Conservation (phyloP, 345 rosid genomes). For the Hibiscus mutabilis region DNA sequence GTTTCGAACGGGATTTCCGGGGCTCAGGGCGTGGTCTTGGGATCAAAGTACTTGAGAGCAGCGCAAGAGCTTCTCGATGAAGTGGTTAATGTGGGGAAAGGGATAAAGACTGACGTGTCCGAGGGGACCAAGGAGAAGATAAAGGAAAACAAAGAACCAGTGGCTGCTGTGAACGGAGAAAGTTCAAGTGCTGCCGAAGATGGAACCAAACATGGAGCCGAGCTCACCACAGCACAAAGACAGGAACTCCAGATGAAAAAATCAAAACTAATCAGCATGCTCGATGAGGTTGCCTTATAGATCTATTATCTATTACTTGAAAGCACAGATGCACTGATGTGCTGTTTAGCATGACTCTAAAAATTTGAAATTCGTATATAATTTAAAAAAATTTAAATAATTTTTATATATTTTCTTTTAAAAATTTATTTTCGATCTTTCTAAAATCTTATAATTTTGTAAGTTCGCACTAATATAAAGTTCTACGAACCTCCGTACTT, state of each 20-base stretch:
- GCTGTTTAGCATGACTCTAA: too few species aligned
- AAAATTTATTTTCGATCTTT: too few species aligned
- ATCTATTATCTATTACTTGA: not conserved
- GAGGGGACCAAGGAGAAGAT: slow-evolving; percentile 19
- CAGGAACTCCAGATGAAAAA: slow-evolving; percentile 64
- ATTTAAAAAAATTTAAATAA: too few species aligned
- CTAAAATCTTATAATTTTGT: too few species aligned
- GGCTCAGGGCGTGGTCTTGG: slow-evolving; percentile 28
- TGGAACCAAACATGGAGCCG: slow-evolving; percentile 14
- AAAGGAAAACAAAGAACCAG: slow-evolving; percentile 19
- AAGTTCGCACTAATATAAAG: too few species aligned
- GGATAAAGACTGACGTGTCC: slow-evolving; percentile 15
- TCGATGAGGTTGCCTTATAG: slow-evolving; percentile 45
- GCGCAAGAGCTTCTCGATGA: slow-evolving; percentile 72
- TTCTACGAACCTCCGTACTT: too few species aligned
- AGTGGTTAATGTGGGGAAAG: slow-evolving; percentile 43
- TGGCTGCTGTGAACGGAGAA: slow-evolving; percentile 12
- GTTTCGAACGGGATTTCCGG: slow-evolving; percentile 32
- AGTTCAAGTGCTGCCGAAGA: slow-evolving; percentile 12
- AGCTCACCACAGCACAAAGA: slow-evolving; percentile 39
- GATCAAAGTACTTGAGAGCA: slow-evolving; percentile 60
- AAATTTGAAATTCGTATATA: too few species aligned
- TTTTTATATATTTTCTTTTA: too few species aligned
- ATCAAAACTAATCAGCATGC: slow-evolving; percentile 57
- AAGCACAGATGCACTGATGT: too few species aligned